A percentile compares a stretch with the other conserved stretches of the same genome.
Evolutionary conservation across 2,329 filamentous ascomycete species (phyloP).

Genomic region (Penicillium sp.): DNA sequence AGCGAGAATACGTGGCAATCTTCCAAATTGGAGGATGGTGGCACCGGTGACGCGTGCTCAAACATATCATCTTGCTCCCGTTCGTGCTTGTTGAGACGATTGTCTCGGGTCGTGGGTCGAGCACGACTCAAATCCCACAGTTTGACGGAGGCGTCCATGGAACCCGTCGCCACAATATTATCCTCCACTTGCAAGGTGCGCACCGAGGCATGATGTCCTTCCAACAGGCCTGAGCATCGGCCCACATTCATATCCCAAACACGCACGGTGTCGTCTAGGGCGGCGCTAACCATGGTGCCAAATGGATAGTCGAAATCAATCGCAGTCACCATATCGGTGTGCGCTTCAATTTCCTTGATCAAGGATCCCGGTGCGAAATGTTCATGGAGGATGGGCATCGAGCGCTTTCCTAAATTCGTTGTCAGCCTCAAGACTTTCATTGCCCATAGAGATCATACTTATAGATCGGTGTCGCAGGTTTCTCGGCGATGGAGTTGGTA

Average conservation of each 20-base stretch:
- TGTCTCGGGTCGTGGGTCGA: constrained; percentile 64
- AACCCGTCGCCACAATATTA: constrained; percentile 89
- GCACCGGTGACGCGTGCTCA: constrained; percentile 57
- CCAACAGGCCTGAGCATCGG: constrained; percentile 81
- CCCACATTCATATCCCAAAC: constrained; percentile 97
- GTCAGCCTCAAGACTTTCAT: constrained; percentile 4
- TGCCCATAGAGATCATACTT: constrained; percentile 26
- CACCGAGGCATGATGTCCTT: constrained; percentile 92
- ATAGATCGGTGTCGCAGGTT: constrained; percentile 45
- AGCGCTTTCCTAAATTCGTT: constrained; percentile 54
- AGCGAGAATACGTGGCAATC: constrained; percentile 87
- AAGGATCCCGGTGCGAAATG: constrained; percentile 84
- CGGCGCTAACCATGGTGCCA: constrained; percentile 86
- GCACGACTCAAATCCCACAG: constrained; percentile 92
- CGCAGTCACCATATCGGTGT: constrained; percentile 80
- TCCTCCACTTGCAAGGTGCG: constrained; percentile 89
- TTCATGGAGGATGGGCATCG: constrained; percentile 92
- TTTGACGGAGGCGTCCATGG: constrained; percentile 87
- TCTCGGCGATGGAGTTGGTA: constrained; percentile 62
- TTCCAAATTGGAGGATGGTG: constrained; percentile 67
- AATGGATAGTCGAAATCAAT: constrained; percentile 97
- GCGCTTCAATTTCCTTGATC: constrained; percentile 83
- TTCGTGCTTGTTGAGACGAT: constrained; percentile 46
- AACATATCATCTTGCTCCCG: constrained; percentile 40
- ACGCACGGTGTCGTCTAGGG: constrained; percentile 84